Evolutionary conservation across 768 basidiomycete species (phyloP), one percentile per base, ranked within the genome.

Genomic region (Boletus rubropictus): DNA sequence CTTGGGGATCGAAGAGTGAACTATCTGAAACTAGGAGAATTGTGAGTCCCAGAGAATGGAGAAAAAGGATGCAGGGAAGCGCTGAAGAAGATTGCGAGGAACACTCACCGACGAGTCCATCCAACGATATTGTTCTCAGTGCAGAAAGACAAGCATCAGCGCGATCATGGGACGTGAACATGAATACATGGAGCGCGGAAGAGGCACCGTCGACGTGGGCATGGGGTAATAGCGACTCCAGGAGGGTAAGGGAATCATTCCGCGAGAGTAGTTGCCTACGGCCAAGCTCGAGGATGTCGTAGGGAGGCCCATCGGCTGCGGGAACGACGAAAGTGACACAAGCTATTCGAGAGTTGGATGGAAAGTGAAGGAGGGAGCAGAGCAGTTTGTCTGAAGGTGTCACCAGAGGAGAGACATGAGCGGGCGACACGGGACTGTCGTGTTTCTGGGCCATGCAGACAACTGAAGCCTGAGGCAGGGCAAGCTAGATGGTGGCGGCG

Each of bases 171-270:
- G 74, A 66, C 15, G 71, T 68, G 24, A 86, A 62, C 14, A 66
- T 63, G 60, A 85, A 88, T n/a, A 79, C 72, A 64, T 84, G 78
- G 44, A 87, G 70, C 21, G 64, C 56, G n/a, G 69, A 72, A 8
- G 70, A 60, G 21, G 67, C 65, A 42, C 71, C 63, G 28, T 69
- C 69, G 39, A 79, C 63, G 52, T 77, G 70, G 22, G 79, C 74
- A 50, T 73, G 72, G 35, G 78, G 67, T 20, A 86, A 61, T 22
- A 82, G 59, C 9, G 79, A 77, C 6, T 77, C 72, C 7, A 74
- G 53, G 41, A 86, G 62, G 3, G 71, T 24, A 18, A 65, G 55
- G 11, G 67, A 58, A 9, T 56, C 47, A 49, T 75, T 72, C 39
- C 65, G 67, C 17, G 65, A 58, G 8, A 81, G 42, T 3, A 85